A percentile compares a stretch with the other conserved stretches of the same genome.
Conservation (phyloP, 73 alveolate genomes). For the Urostyla sp. region DNA sequence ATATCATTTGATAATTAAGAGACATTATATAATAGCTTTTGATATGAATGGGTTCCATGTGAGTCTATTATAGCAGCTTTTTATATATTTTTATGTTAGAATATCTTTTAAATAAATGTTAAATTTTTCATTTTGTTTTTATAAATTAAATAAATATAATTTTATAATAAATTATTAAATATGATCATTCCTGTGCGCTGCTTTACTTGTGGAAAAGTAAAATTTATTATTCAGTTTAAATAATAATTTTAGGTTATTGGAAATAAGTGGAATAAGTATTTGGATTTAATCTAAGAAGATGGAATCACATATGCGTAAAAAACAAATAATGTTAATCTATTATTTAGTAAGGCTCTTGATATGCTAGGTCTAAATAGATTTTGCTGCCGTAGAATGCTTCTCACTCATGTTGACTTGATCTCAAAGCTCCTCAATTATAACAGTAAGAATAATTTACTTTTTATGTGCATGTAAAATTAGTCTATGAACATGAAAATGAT, state of each 20-base stretch:
- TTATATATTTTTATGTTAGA: too few species aligned
- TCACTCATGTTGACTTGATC: constrained; percentile 97
- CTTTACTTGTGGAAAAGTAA: constrained; percentile 98
- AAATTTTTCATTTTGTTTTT: constrained; percentile 1
- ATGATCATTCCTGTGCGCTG: constrained; percentile 99
- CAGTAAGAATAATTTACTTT: constrained; percentile 33
- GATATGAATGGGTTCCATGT: not conserved
- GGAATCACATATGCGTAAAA: constrained; percentile 15
- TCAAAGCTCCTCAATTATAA: constrained; percentile 95
- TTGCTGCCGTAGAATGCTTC: constrained; percentile 98
- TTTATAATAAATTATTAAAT: constrained; percentile 55
- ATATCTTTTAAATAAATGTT: too few species aligned
- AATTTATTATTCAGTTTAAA: not conserved
- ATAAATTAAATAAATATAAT: constrained; percentile 40
- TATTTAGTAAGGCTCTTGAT: constrained; percentile 85
- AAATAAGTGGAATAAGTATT: constrained; percentile 94
- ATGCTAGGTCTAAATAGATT: constrained; percentile 91
- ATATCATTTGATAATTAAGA: not conserved
- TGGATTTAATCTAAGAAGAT: constrained; percentile 76
- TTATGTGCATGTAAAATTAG: not conserved
- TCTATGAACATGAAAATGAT: constrained; percentile 36
- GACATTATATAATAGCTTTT: not conserved
- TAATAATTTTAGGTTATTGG: constrained; percentile 87
- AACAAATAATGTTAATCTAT: not conserved
- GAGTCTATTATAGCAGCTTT: not conserved